Percentiles rank a stretch among this genome's conserved stretches.
These are phyloP conservation scores for Mucor saturninus DNA, from an alignment of 371 early-diverging fungal species.

Conservation along the genomic window DNA sequence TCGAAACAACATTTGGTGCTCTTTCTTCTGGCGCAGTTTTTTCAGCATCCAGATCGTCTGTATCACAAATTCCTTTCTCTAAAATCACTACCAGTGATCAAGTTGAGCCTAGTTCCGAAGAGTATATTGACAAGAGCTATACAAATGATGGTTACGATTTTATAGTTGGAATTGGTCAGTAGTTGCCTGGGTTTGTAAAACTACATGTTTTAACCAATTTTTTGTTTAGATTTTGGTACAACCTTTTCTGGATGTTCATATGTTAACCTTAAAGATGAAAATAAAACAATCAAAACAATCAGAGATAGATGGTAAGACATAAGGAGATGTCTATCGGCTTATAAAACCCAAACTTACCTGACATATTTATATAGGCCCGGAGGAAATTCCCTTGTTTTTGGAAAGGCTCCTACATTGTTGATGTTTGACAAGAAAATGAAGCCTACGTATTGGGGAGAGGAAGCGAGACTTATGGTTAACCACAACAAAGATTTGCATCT, in stretches of 20 bases:
- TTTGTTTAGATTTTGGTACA: slow-evolving; percentile 54
- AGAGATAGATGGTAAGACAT: no score
- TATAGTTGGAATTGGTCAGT: slow-evolving; percentile 38
- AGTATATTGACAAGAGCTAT: neutral
- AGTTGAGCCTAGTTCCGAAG: neutral
- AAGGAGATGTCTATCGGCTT: no score
- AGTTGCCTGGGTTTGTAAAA: neutral
- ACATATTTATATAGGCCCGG: neutral
- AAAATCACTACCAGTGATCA: neutral
- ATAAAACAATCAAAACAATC: no score
- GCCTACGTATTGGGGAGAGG: neutral
- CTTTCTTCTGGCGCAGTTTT: neutral
- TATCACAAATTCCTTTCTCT: neutral
- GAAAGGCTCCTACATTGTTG: neutral
- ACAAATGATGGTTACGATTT: neutral
- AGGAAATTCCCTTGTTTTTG: neutral
- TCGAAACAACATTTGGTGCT: neutral
- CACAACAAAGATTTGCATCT: neutral
- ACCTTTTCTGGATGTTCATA: slow-evolving; percentile 53
- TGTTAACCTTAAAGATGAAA: slow-evolving; percentile 1
- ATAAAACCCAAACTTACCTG: no score
- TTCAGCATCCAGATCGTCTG: neutral
- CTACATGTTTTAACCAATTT: neutral
- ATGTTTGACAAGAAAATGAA: neutral
- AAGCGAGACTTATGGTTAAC: neutral